phyloP scores from a whole-genome alignment of 805 yeast genomes.

The Grigorovia transvaalensis region DNA sequence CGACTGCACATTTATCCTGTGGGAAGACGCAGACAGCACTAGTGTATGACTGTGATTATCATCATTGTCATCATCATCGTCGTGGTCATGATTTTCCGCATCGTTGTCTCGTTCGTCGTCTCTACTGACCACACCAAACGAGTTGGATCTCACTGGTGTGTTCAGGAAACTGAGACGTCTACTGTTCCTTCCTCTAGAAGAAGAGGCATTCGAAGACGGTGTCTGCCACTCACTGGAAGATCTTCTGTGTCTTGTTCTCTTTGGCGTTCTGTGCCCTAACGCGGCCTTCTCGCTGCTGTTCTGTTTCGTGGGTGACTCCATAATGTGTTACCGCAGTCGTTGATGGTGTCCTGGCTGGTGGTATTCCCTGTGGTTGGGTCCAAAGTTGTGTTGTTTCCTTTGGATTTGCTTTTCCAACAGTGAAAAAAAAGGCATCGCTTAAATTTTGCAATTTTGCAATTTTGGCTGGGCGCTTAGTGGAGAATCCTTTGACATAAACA shows the following conservation, averaged over 20 bases:
- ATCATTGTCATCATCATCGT: not conserved
- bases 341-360: too few relatives aligned
- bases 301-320: slow-evolving; percentile 4
- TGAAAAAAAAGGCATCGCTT: too few relatives aligned
- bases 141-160: slow-evolving; percentile 17
- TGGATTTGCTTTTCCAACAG: too few relatives aligned
- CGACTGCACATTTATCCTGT: slow-evolving; percentile 11
- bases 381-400: too few relatives aligned
- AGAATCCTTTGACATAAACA: too few relatives aligned
- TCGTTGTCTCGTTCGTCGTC: not conserved
- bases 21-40: not conserved
- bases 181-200: not conserved
- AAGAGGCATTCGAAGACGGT: not conserved
- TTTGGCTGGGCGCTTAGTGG: too few relatives aligned
- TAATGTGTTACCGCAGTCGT: not conserved
- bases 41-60: slow-evolving; percentile 2
- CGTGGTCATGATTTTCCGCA: not conserved
- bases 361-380: too few relatives aligned
- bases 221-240: not conserved
- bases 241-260: not conserved
- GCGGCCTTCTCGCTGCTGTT: slow-evolving; percentile 8
- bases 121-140: not conserved
- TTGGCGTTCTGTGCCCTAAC: not conserved
- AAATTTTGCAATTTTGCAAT: too few relatives aligned
- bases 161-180: slow-evolving; percentile 11